Evolutionary conservation across 164 flowering plant species (phyloP), one percentile per base, ranked within the genome.

Genomic region (Piper betle): DNA sequence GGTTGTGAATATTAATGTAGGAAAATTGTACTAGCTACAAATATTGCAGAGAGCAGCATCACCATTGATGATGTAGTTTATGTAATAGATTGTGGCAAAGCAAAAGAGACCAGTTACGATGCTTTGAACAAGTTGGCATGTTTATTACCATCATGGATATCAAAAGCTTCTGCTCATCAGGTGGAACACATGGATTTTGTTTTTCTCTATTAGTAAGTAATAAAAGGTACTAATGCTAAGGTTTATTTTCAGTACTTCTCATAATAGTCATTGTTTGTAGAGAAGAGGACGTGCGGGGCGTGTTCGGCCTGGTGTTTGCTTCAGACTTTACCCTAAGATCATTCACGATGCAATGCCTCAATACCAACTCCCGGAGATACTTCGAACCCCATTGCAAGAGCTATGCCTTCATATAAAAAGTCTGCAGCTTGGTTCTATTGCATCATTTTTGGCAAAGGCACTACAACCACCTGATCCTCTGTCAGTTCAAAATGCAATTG

Each of bases 211-310:
- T n/a, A n/a, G n/a, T 50, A 33, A 50, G 16, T 38, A 39, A 20
- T 19, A 52, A 13, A 16, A 62, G 52, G 39, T 12, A 15, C n/a
- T 37, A 62, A 40, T 33, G 25, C 25, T 55, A 48, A 46, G 53
- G 25, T 37, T 57, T 18, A 16, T 58, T 3, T 39, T 58, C 40
- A 5, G 38, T 39, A 8, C 60, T 58, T 33, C 58, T 37, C 7
- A 33, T 20, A 55, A 25, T 59, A 19, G 42, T 15, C 33, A 20
- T 16, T 46, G 5, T 52, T 50, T 72, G 13, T 79, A 93, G 97
- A 93, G 98, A 76, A 81, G 97, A 62, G 98, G 98, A 20, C 98
- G 97, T 71, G 98, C 98, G 54, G 98, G 98, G 5, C 97, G 98
- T 73, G 96, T 87, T 73, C 97, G 81, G 61, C 84, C 98, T 66